Conservation (phyloP, 352 stramenopile species). For the Phytophthora tubulina region DNA sequence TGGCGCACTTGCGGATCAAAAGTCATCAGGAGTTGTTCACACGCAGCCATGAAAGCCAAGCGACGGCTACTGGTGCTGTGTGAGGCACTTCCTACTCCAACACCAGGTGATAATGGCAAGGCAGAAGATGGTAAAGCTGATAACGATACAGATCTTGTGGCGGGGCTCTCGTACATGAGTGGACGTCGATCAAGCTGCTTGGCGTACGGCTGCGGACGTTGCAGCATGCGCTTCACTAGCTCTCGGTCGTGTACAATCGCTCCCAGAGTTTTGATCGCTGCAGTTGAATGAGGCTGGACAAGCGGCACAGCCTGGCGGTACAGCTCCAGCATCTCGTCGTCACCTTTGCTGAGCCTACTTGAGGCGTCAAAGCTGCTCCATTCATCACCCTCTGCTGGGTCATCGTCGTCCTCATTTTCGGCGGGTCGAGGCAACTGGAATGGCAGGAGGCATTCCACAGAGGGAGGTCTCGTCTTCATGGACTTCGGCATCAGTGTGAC, state of each 20-base stretch:
- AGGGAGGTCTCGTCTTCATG: slow-evolving; percentile 10
- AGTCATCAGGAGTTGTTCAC: slow-evolving; percentile 53
- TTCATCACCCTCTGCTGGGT: slow-evolving; percentile 17
- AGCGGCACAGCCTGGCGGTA: slow-evolving; percentile 68
- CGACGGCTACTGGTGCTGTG: slow-evolving; percentile 21
- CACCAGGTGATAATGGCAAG: slow-evolving; percentile 17
- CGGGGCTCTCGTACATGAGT: slow-evolving; percentile 15
- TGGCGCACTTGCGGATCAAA: slow-evolving; percentile 56
- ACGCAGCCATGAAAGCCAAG: slow-evolving; percentile 57
- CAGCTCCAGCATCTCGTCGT: slow-evolving; percentile 44
- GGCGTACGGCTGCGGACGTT: slow-evolving; percentile 47
- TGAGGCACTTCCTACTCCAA: background rate
- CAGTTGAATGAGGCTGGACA: slow-evolving; percentile 68
- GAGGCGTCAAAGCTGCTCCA: slow-evolving; percentile 6
- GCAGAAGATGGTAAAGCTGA: slow-evolving; percentile 3
- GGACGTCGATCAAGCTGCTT: slow-evolving; percentile 39
- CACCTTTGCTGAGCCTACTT: slow-evolving; percentile 5
- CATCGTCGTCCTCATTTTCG: background rate
- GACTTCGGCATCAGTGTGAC: background rate
- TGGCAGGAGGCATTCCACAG: slow-evolving; percentile 32
- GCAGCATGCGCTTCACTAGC: slow-evolving; percentile 65
- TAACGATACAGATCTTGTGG: slow-evolving; percentile 17
- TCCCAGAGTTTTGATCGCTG: slow-evolving; percentile 64
- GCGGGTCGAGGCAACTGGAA: slow-evolving; percentile 26
- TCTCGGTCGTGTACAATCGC: slow-evolving; percentile 57